Evolutionary conservation across 352 stramenopile genomes (phyloP).

Genomic region (Globisporangium camurandrum): DNA sequence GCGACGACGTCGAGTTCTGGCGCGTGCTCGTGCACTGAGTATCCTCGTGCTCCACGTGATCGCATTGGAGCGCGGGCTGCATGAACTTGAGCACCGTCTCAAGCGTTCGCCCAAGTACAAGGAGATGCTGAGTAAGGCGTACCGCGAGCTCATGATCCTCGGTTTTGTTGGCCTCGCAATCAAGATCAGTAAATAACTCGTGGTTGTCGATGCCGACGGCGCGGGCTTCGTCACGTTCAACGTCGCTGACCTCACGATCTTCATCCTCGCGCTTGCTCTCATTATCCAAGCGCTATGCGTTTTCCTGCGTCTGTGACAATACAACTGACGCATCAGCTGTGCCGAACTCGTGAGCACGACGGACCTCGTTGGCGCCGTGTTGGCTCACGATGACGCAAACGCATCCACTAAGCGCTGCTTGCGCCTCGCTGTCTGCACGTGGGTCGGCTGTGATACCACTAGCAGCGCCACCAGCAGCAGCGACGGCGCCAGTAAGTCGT

Average conservation of each 20-base stretch:
- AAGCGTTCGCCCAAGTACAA: slow-evolving; percentile 50
- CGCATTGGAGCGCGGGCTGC: slow-evolving; percentile 33
- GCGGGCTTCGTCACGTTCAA: slow-evolving; percentile 42
- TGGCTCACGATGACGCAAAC: too few species aligned
- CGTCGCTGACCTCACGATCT: slow-evolving; percentile 44
- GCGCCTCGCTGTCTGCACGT: too few species aligned
- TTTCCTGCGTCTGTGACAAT: slow-evolving; percentile 30
- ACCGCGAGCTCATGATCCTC: slow-evolving; percentile 52
- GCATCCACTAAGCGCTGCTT: too few species aligned
- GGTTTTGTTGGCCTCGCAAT: slow-evolving; percentile 46
- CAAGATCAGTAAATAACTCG: slow-evolving; percentile 39
- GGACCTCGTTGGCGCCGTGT: slow-evolving; percentile 25
- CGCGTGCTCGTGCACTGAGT: slow-evolving; percentile 30
- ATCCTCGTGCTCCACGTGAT: slow-evolving; percentile 44
- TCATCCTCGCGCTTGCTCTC: slow-evolving; percentile 43
- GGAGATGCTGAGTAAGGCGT: slow-evolving; percentile 61
- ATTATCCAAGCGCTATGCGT: slow-evolving; percentile 44
- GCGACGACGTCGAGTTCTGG: neutral
- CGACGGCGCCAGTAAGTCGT: too few species aligned
- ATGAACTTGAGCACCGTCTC: slow-evolving; percentile 45
- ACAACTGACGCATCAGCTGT: slow-evolving; percentile 27
- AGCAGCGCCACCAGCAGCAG: neutral
- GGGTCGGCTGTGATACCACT: too few species aligned
- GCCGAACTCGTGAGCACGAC: slow-evolving; percentile 37
- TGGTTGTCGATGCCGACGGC: slow-evolving; percentile 17